Evolutionary conservation across 2,329 filamentous ascomycete genomes (phyloP), one percentile per base, ranked within the genome.

Genomic region (Beauveria sp.): DNA sequence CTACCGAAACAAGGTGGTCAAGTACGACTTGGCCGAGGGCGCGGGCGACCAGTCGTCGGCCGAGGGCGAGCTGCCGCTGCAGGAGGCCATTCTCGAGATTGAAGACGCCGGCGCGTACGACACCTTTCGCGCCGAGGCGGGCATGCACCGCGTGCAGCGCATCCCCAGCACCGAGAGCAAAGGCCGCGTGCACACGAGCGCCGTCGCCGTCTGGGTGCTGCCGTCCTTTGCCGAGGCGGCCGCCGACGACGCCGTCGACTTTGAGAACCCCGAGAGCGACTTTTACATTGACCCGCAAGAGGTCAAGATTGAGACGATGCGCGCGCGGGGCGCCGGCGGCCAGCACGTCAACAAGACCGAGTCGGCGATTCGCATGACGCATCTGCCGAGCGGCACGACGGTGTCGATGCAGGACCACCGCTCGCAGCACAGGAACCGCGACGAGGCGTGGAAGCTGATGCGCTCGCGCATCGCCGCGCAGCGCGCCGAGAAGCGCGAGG

Each of bases 341-440:
- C 95, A 99, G 77, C 95, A 99, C 75, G 95, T 99, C 72, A 99
- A 99, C 77, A 97, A 93, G 74, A 99, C 95, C 0, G 95, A 99
- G 77, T 96, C 91, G 34, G 95, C 95, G 3, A 90, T 99, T 64
- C 88, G 95, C 10, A 81, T 99, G 69, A 98, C 93, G 2, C 95
- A 99, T 77, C 75, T 89, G 7, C 95, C 95, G 2, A 96, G 92
- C 1, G 90, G 89, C 50, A 95, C 87, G 0, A 85, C 90, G 2
- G 93, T 98, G 16, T 88, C 88, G 14, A 96, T 98, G 83, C 95
- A 99, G 74, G 95, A 99, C 72, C 88, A 87, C 59, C 85, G 95
- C 60, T 96, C 91, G 49, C 95, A 99, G 77, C 87, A 90, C 67
- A 86, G 90, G 66, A 99, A 99, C 75, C 85, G 93, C 50, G 89